Evolutionary conservation across 2,329 filamentous ascomycete genomes (phyloP), one percentile per base, ranked within the genome.

Genomic region (Podosphaera aphanis): DNA sequence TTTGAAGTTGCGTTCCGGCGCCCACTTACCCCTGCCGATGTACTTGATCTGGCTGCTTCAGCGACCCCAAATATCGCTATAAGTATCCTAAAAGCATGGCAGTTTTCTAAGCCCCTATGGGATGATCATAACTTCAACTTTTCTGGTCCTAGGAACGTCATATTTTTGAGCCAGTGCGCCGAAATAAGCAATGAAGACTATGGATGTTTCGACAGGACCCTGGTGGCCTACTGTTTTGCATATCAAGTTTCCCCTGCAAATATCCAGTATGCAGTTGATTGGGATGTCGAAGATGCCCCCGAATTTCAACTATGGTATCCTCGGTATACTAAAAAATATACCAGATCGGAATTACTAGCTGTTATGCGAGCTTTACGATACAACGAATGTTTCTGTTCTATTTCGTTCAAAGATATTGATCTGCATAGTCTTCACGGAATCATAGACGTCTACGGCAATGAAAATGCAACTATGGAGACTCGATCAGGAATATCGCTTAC

Each of bases 351-450:
- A 55, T 61, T 82, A n/a, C 65, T 83, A 25, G 75, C 78, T 3
- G 68, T 83, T n/a, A 69, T 80, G 65, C 68, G 77, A 49, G 68
- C 78, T 8, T 59, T 83, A 45, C 70, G 79, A 36, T 83, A 80
- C 59, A 82, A 83, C 54, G 76, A 82, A 54, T 70, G 66, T 1
- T 83, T 82, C 57, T 64, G 64, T 23, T 73, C 74, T 1, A 74
- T 83, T 19, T 82, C 77, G 0, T 82, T 83, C 55, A 69, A 68
- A 23, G 69, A 70, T 35, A 68, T 81, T 41, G 69, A 67, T 50
- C 61, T 83, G n/a, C 75, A 81, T 55, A 61, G 64, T 25, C 59
- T 83, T n/a, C 76, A 79, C 51, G 68, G 70, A 13, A 56, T 76
- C 20, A 64, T 67, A 47, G 78, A 83, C 56, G 55, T 62, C 1